These are phyloP conservation scores for Aspergillus mulundensis DNA, from an alignment of 495 filamentous ascomycete genomes.

Conservation along the genomic window DNA sequence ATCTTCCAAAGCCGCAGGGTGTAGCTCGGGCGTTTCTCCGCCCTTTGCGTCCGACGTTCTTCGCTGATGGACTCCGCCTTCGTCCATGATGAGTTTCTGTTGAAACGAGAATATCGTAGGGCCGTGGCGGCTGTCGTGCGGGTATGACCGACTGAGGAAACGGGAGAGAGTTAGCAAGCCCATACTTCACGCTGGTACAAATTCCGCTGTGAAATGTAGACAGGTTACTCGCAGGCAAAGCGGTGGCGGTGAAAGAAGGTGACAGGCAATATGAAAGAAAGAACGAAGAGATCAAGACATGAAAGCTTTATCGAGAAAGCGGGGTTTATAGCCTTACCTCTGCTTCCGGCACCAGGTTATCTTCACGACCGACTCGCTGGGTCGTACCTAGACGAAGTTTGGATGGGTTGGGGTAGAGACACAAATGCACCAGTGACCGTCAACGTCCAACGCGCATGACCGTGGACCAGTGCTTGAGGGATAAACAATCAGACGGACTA, in stretches of 20 bases:
- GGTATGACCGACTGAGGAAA: constrained; percentile 42
- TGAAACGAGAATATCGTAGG: constrained; percentile 44
- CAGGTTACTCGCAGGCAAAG: not conserved
- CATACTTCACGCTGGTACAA: constrained; percentile 22
- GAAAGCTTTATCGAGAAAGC: constrained; percentile 8
- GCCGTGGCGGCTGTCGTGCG: constrained; percentile 31
- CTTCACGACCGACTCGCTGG: not conserved
- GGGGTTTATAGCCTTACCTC: constrained; percentile 9
- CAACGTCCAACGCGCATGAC: constrained; percentile 19
- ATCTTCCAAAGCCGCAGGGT: constrained; percentile 21
- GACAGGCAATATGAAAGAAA: not conserved
- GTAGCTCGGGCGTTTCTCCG: constrained; percentile 29
- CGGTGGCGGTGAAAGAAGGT: not conserved
- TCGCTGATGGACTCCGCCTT: constrained; percentile 22
- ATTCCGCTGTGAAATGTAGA: constrained; percentile 1
- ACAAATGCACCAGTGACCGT: constrained; percentile 15
- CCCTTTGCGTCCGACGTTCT: constrained; percentile 24
- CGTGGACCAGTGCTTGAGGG: not conserved
- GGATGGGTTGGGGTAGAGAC: not conserved
- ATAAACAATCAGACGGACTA: not conserved
- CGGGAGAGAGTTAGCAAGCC: constrained; percentile 44
- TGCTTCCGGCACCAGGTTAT: constrained; percentile 9
- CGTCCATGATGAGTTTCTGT: constrained; percentile 42
- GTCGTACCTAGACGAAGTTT: not conserved
- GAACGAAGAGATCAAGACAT: not conserved